Base-by-base conservation (phyloP, 1,284 basidiomycete species). In the Cutaneotrichosporon sp. region DNA sequence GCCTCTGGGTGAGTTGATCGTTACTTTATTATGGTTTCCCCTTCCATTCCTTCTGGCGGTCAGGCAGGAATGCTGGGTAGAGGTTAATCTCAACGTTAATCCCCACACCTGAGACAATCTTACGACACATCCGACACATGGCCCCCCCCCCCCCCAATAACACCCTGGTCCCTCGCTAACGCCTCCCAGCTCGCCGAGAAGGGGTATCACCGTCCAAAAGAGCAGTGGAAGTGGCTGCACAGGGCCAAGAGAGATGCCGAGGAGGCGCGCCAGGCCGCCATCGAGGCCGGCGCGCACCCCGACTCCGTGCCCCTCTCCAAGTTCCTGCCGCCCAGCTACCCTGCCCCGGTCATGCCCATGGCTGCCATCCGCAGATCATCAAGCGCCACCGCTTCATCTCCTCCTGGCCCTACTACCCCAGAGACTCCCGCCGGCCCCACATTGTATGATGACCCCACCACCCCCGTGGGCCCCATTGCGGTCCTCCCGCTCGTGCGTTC, bases 1-100 rank as follows among this genome's bases (percentile, higher is more conserved):
- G 57, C 4, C 47, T 59, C 20, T 59, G 57, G 57, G 57, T 59
- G 14, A 49, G 57, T 51, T 4, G n/a, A n/a, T n/a, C n/a, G n/a
- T 4, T 19, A 38, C 17, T 8, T 6, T n/a, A 19, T 29, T 43
- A 20, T 24, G 5, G 10, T 27, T n/a, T 7, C 12, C 14, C 27
- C n/a, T 32, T 20, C 22, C 32, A n/a, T 22, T 26, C 31, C 45
- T 41, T 22, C 38, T n/a, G n/a, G n/a, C n/a, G n/a, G n/a, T n/a
- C n/a, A n/a, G n/a, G n/a, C n/a, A n/a, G n/a, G n/a, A n/a, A n/a
- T n/a, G n/a, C n/a, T n/a, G n/a, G n/a, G n/a, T n/a, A n/a, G 20
- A 24, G 22, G 24, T 25, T 16, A 22, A 22, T 22, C 24, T 42
- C 12, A 42, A 11, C 22, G 7, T 42, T 31, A 31, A 31, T 29